Evolutionary conservation across 257 asterid genomes (phyloP).

Genomic region (Misopates orontium): DNA sequence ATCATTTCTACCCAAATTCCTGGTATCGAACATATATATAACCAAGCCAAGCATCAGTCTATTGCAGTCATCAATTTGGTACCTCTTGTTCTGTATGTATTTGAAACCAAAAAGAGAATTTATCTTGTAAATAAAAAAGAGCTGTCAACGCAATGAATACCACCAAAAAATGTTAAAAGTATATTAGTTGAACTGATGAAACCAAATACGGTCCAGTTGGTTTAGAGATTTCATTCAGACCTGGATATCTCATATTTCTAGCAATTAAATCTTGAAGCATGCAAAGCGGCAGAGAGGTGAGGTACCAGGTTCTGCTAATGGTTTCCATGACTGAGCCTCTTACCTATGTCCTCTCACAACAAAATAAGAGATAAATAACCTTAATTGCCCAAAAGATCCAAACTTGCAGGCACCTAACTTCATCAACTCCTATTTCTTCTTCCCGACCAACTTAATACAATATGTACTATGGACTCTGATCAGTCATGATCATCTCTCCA

Average conservation of each 20-base stretch:
- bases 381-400: too few species aligned
- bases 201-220: too few species aligned
- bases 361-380: too few species aligned
- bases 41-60: not conserved
- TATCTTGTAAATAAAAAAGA: not conserved
- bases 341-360: too few species aligned
- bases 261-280: too few species aligned
- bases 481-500: not conserved
- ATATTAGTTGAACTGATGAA: not conserved
- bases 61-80: not conserved
- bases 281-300: too few species aligned
- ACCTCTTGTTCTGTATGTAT: not conserved
- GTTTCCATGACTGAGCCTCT: too few species aligned
- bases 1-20: conserved; percentile 2
- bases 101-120: not conserved
- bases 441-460: not conserved
- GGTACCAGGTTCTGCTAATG: too few species aligned
- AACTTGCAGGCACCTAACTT: not conserved
- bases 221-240: too few species aligned
- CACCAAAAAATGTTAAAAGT: not conserved
- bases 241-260: too few species aligned
- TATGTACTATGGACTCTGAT: not conserved
- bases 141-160: not conserved
- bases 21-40: not conserved
- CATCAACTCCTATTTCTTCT: not conserved